Percentiles rank a stretch among this genome's conserved stretches.
Evolutionary conservation across 352 stramenopile species (phyloP).

Genomic region (Globisporangium paddicum): DNA sequence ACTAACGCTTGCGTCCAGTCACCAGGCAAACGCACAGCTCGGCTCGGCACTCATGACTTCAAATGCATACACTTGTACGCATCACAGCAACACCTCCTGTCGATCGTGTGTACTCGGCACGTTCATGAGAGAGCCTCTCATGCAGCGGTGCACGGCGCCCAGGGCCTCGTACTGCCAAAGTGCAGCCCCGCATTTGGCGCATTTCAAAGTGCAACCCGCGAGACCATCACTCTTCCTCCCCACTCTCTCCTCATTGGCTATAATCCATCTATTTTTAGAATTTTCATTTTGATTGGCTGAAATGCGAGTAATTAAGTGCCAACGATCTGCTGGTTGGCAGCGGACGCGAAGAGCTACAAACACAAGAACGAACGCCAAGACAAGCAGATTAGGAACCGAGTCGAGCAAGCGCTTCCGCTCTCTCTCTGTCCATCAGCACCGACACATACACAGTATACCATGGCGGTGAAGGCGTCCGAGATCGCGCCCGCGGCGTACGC

Average conservation of each 20-base stretch:
- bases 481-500: constrained; percentile 77
- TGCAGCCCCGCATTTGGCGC: too few relatives aligned
- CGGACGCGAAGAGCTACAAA: constrained; percentile 4
- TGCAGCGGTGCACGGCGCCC: too few relatives aligned
- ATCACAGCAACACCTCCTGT: too few relatives aligned
- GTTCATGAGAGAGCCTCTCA: too few relatives aligned
- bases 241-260: neutral
- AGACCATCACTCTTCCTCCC: neutral
- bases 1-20: too few relatives aligned
- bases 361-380: neutral
- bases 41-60: too few relatives aligned
- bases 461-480: constrained; percentile 79
- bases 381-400: neutral
- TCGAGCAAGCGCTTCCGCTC: neutral
- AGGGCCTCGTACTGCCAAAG: too few relatives aligned
- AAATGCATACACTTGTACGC: too few relatives aligned
- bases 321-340: constrained; percentile 7
- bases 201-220: neutral
- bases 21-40: too few relatives aligned
- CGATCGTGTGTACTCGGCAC: too few relatives aligned
- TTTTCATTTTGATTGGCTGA: neutral
- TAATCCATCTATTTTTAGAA: neutral
- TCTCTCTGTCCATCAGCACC: constrained; percentile 2
- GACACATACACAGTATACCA: constrained; percentile 13
- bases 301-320: neutral